Evolutionary conservation across 306 rosid species (phyloP), one percentile per base, ranked within the genome.

Genomic region (Rosa multiflora): DNA sequence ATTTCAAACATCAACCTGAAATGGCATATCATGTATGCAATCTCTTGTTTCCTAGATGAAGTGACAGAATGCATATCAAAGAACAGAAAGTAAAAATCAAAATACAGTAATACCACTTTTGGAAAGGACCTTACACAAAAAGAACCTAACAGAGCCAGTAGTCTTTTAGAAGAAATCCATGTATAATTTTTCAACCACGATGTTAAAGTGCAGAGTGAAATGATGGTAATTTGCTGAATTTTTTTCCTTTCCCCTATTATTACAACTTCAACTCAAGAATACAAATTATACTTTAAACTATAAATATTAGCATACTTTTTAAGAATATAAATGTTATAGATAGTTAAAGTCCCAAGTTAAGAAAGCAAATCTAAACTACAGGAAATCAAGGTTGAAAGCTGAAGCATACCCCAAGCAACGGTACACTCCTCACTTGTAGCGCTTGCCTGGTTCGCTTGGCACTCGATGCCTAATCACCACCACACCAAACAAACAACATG

Each of bases 371-470:
- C 23, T 6, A 32, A 47, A 63, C 48, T 37, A 4, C 2, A 47
- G 12, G 1, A 46, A 46, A 62, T 18, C 8, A 47, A 53, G 46
- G 8, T 35, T 14, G 3, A 77, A 61, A 53, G 74, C 72, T 12
- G 43, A 76, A 78, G 40, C 90, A 82, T 90, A 95, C 99, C 99
- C 99, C 98, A 95, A 76, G 99, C 99, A 58, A 95, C 99, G 5
- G 99, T 92, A 67, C 99, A 95, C 78, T 95, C 99, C 93, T 95
- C 98, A 76, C 99, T 95, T 2, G 99, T 91, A 10, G 97, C 96
- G 73, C 99, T 95, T 13, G 99, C 99, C 86, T 95, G 99, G 79
- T 94, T 94, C 0, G 99, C 99, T 76, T 94, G 99, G 84, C 99
- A 94, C 87, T 94, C 99, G 10, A 94, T 94, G 53, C 99, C 99